Evolutionary conservation across 305 asterid genomes (phyloP), one percentile per base, ranked within the genome.

Genomic region (Stenogyne calaminthoides): DNA sequence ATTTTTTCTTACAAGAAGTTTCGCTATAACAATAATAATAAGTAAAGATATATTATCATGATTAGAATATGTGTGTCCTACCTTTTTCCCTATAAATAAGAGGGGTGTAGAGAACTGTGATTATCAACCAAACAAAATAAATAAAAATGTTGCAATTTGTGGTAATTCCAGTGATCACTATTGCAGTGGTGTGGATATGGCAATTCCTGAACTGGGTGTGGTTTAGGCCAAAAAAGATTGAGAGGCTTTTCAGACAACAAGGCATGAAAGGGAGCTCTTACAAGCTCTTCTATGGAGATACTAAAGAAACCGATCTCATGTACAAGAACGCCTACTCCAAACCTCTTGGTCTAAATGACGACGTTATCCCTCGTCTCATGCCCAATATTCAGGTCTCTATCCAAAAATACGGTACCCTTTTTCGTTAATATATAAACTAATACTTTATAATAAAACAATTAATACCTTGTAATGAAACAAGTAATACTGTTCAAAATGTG

Each of bases 191-290:
- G 58, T 70, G 74, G 66, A 19, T 59, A 64, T 81, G 80, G 73
- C 76, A 49, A 62, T 14, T 84, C 12, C 19, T 81, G 60, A 73
- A 79, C n/a, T 79, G 84, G 86, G 77, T 79, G 1, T 84, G 88
- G 88, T 18, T 84, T 1, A 76, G 51, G 36, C 91, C 88, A 0
- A 82, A 59, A 72, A 72, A 59, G 34, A 46, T 71, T 18, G 88
- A 84, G 75, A 77, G 70, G 39, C 5, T 58, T 0, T 78, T 86
- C 20, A 77, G 79, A 16, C 64, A 54, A 40, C 86, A 77, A 55
- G 91, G 91, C 40, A 67, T 84, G 34, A 55, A 39, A 4, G 91
- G 89, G 2, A 82, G 72, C 29, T 52, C 87, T 25, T 87, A 87
- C 81, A 68, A 46, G 58, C 19, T 84, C 4, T 67, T 81, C 6